Percentiles rank a stretch among this genome's conserved stretches.
These are phyloP conservation scores for Linum lewisii DNA, from an alignment of 345 rosid genomes.

Conservation along the genomic window DNA sequence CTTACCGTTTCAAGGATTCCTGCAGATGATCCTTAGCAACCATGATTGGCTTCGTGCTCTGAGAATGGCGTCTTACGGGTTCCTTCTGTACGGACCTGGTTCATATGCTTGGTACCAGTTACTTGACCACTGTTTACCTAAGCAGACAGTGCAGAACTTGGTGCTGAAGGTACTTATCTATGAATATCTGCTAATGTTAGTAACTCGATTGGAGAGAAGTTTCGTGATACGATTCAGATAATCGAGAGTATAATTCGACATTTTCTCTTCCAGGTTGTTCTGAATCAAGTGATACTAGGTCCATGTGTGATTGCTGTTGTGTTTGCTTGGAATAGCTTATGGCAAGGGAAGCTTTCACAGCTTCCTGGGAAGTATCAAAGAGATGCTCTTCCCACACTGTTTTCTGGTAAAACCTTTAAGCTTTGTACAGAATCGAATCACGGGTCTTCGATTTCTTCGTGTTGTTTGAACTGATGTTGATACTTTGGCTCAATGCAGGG, in stretches of 20 bases:
- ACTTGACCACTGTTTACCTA: constrained; percentile 71
- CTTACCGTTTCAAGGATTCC: no score
- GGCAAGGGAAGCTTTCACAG: constrained; percentile 67
- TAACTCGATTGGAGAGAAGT: neutral
- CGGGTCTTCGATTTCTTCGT: constrained; percentile 11
- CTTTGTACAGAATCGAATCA: constrained; percentile 7
- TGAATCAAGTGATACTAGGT: constrained; percentile 86
- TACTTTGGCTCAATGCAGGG: constrained; percentile 42
- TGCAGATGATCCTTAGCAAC: constrained; percentile 31
- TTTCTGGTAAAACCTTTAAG: constrained; percentile 52
- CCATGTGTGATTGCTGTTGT: constrained; percentile 80
- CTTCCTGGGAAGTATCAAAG: constrained; percentile 64
- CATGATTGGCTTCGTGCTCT: constrained; percentile 87
- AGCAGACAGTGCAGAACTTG: constrained; percentile 48
- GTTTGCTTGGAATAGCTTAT: constrained; percentile 88
- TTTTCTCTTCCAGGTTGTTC: constrained; percentile 45
- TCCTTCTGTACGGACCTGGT: constrained; percentile 85
- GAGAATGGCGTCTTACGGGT: constrained; percentile 87
- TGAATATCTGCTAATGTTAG: neutral
- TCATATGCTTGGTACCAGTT: constrained; percentile 75
- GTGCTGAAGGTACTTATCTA: constrained; percentile 48
- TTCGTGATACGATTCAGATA: neutral
- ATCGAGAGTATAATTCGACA: neutral
- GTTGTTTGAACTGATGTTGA: constrained; percentile 7
- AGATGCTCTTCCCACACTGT: constrained; percentile 75